phyloP scores from a whole-genome alignment of 805 yeast species.

The Tetrapisispora fleetii region DNA sequence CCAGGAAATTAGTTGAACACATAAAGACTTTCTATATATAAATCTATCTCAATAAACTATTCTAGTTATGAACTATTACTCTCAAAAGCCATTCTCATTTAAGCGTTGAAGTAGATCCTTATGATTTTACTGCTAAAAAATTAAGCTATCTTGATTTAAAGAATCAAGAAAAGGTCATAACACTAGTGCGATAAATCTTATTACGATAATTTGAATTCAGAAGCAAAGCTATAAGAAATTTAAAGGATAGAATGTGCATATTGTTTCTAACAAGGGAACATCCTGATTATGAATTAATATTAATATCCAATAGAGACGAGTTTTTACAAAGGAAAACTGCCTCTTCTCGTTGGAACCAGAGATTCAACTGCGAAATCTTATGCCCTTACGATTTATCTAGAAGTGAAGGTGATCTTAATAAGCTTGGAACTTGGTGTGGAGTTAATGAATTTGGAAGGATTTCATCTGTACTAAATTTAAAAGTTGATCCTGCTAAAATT shows the following conservation, averaged over 20 bases:
- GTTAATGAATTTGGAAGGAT: conserved; percentile 46
- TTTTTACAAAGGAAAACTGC: conserved; percentile 64
- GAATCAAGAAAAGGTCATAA: no score
- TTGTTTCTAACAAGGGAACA: conserved; percentile 56
- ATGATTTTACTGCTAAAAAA: no score
- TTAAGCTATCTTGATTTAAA: no score
- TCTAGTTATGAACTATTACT: no score
- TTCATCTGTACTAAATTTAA: conserved; percentile 66
- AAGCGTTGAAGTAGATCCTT: no score
- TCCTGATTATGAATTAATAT: conserved; percentile 63
- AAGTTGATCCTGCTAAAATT: conserved; percentile 32
- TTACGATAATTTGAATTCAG: no score
- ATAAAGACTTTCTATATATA: no score
- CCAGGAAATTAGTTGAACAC: no score
- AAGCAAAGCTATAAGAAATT: no score
- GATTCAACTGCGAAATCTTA: conserved; percentile 31
- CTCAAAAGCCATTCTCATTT: no score
- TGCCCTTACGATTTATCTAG: conserved; percentile 65
- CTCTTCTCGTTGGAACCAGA: conserved; percentile 34
- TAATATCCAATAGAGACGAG: conserved; percentile 84
- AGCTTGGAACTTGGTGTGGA: conserved; percentile 91
- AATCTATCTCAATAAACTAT: no score
- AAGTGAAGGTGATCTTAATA: conserved; percentile 25
- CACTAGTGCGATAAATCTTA: no score
- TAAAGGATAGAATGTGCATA: conserved; percentile 50